Percentiles rank a stretch among this genome's conserved stretches.
Evolutionary conservation across 176 grass and related monocot species (phyloP).

Genomic region (Eleusine indica): DNA sequence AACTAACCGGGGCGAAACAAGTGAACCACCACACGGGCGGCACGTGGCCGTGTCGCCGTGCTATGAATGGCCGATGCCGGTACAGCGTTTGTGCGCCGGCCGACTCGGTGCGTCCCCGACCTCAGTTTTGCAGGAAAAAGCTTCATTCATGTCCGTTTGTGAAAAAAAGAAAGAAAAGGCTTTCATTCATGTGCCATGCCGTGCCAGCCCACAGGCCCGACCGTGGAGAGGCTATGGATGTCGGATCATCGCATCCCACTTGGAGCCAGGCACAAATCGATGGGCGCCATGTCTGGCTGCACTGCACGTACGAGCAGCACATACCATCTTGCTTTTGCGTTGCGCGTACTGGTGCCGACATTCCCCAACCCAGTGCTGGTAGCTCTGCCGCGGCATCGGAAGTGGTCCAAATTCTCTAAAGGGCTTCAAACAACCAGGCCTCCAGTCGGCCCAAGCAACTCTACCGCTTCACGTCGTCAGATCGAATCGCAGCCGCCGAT

Average conservation of each 20-base stretch:
- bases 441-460: neutral
- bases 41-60: slow-evolving; percentile 21
- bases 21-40: slow-evolving; percentile 10
- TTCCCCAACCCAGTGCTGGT: too few relatives aligned
- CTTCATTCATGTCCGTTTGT: too few relatives aligned
- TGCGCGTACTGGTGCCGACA: too few relatives aligned
- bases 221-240: neutral
- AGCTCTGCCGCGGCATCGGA: too few relatives aligned
- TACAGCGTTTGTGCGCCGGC: neutral
- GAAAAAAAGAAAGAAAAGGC: too few relatives aligned
- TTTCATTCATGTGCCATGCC: neutral
- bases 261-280: neutral
- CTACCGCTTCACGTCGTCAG: neutral
- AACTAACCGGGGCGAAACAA: neutral
- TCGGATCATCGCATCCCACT: neutral
- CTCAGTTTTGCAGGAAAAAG: neutral
- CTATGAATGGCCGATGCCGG: neutral
- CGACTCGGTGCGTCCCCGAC: too few relatives aligned
- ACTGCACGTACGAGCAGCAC: neutral
- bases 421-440: neutral
- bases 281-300: neutral
- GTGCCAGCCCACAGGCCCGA: neutral
- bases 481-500: too few relatives aligned
- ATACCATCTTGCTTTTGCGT: too few relatives aligned
- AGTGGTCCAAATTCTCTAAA: neutral